Evolutionary conservation across 2,329 filamentous ascomycete species (phyloP).

Genomic region (Chaetoscypha palmicola): DNA sequence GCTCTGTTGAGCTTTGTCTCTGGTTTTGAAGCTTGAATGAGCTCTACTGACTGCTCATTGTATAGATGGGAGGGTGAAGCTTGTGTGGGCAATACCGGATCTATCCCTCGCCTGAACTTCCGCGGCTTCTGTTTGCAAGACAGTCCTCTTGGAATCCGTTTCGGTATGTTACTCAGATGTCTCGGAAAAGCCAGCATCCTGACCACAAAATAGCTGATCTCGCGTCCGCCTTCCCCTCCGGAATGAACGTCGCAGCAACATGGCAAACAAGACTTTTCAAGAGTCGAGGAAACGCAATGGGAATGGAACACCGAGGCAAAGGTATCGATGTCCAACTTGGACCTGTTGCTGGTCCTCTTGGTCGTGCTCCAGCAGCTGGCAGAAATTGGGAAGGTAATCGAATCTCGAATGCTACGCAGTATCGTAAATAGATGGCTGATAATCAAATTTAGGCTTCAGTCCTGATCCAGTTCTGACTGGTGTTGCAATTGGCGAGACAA

Average conservation of each 20-base stretch:
- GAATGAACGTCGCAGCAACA: slow-evolving; percentile 68
- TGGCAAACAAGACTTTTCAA: slow-evolving; percentile 68
- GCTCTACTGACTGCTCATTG: not conserved
- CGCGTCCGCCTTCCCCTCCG: slow-evolving; percentile 69
- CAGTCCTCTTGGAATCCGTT: slow-evolving; percentile 34
- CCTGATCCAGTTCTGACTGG: slow-evolving; percentile 73
- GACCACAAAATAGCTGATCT: slow-evolving; percentile 41
- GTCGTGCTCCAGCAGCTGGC: slow-evolving; percentile 59
- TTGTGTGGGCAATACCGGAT: slow-evolving; percentile 31
- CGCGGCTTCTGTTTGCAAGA: slow-evolving; percentile 30
- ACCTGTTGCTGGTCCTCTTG: slow-evolving; percentile 65
- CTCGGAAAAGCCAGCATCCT: not conserved
- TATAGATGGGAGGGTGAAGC: slow-evolving; percentile 25
- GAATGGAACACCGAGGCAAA: slow-evolving; percentile 65
- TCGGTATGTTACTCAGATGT: slow-evolving; percentile 26
- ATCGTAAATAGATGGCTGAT: too few species aligned
- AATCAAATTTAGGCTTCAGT: slow-evolving; percentile 41
- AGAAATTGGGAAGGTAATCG: slow-evolving; percentile 55
- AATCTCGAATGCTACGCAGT: too few species aligned
- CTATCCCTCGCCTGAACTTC: slow-evolving; percentile 28
- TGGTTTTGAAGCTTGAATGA: not conserved
- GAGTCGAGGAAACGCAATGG: slow-evolving; percentile 59
- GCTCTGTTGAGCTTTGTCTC: too few species aligned
- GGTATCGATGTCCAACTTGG: slow-evolving; percentile 67
- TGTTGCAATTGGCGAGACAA: slow-evolving; percentile 61